Evolutionary conservation across 768 basidiomycete species (phyloP), one percentile per base, ranked within the genome.

Genomic region (Boletus sp.): DNA sequence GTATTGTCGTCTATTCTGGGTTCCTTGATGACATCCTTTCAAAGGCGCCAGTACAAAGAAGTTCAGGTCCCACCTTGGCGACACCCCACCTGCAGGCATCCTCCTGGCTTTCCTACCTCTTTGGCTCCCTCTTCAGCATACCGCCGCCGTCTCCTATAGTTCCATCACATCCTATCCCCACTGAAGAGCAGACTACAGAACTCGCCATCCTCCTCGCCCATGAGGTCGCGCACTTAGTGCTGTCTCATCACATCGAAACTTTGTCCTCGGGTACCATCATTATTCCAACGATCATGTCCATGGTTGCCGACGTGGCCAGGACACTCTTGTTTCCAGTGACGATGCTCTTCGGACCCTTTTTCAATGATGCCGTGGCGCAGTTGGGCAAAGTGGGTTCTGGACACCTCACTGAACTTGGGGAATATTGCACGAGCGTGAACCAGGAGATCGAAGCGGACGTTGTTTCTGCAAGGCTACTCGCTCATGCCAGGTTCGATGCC

Each of bases 391-490:
- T 89, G 1, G 87, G 90, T 3, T 85, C 87, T 11, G 84, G 85
- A 3, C 88, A 95, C 66, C 77, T 95, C 39, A 76, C 79, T 48
- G 88, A 85, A 69, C 73, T 88, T 3, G 84, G 84, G 28, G 86
- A 89, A 63, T 80, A 83, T 50, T 95, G 93, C 67, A 92, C 87
- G 46, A 91, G 84, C 57, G 77, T 85, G 56, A 83, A 81, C 45
- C 90, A 98, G 69, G 96, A 99, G 71, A 82, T 91, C 14, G 96
- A 99, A 70, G 96, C 94, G 14, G 94, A 98, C 67, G 74, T 92
- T 33, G 93, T 95, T 37, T 94, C 92, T 12, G 81, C 88, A 7
- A 80, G 94, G 58, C 77, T 99, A n/a, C 83, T 99, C 36, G 93
- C 95, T 0, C 83, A 93, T 67, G 89, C 95, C 0, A 92, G 94